A percentile compares a stretch with the other conserved stretches of the same genome.
Conservation (phyloP, 352 stramenopile genomes). For the Pythium volutum region DNA sequence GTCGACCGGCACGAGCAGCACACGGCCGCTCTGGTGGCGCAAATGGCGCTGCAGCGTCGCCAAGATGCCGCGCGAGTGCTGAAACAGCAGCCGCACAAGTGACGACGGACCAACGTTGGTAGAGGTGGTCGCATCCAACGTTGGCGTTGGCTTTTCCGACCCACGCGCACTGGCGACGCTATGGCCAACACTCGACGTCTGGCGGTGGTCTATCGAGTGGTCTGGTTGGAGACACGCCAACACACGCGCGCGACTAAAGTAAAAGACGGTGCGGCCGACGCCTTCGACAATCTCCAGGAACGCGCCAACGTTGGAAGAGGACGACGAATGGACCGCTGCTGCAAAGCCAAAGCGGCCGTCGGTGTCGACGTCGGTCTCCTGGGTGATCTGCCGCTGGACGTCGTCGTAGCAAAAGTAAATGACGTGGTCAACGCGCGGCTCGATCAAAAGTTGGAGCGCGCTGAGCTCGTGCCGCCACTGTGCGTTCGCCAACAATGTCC, state of each 20-base stretch:
- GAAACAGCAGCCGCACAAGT: constrained; percentile 40
- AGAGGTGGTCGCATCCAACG: not conserved
- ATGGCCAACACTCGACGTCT: not conserved
- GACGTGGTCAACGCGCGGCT: constrained; percentile 45
- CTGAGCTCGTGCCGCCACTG: constrained; percentile 14
- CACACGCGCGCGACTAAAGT: constrained; percentile 18
- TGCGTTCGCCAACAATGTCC: not conserved
- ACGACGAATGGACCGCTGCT: not conserved
- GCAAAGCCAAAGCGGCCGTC: not conserved
- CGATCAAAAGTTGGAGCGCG: constrained; percentile 19
- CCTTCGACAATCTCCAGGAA: constrained; percentile 26
- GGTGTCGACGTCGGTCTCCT: not conserved
- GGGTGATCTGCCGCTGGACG: constrained; percentile 2
- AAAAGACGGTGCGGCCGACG: constrained; percentile 18
- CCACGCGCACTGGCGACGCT: constrained; percentile 3
- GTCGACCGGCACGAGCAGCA: constrained; percentile 39
- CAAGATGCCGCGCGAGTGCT: constrained; percentile 36
- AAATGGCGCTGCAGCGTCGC: constrained; percentile 45
- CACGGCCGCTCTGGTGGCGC: constrained; percentile 33
- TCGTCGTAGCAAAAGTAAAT: constrained; percentile 49
- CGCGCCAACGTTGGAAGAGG: not conserved
- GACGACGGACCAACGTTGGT: not conserved
- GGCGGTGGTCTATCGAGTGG: not conserved
- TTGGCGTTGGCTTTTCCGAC: not conserved
- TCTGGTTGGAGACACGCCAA: constrained; percentile 12